Evolutionary conservation across 345 rosid species (phyloP), one percentile per base, ranked within the genome.

Genomic region (Gossypium anomalum): DNA sequence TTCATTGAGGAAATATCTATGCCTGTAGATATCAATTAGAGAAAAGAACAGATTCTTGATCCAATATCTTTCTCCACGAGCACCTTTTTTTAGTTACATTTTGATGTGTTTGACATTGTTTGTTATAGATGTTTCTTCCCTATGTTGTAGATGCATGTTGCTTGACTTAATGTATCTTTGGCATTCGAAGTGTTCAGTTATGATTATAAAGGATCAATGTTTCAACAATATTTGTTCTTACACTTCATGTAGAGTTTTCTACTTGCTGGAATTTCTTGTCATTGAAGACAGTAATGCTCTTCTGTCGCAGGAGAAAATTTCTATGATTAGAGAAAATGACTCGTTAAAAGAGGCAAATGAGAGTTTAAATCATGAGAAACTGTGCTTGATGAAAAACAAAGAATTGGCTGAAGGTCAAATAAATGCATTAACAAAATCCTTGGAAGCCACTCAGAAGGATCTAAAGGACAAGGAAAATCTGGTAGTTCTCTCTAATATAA

Each of bases 271-370:
- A 73, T 47, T 74, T 70, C 57, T 43, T 17, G 2, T 19, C 19
- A 47, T 76, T 25, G 53, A 38, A 53, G 29, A 20, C 48, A 20
- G 44, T 34, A 67, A 25, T 63, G 20, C 60, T 66, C 71, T 78
- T 78, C 57, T 60, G 9, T 64, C 84, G 84, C 90, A 92, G 98
- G 98, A 94, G 82, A 94, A 94, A 83, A 84, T 94, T 84, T 82
- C 93, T 71, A 91, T 94, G 97, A 86, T 92, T 76, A 89, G 86
- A 77, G 89, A 87, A 86, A 94, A 86, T 72, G 90, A 88, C 7
- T 84, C 82, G 9, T 80, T 90, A 72, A 79, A 74, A 69, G 86
- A 84, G 75, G 88, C 52, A 76, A 90, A 83, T 73, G 93, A 86
- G 78, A 87, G 76, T 72, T 77, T 92, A 80, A 84, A 75, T 65